phyloP scores from a whole-genome alignment of 352 stramenopile species.

The Pelagophyceae sp. region DNA sequence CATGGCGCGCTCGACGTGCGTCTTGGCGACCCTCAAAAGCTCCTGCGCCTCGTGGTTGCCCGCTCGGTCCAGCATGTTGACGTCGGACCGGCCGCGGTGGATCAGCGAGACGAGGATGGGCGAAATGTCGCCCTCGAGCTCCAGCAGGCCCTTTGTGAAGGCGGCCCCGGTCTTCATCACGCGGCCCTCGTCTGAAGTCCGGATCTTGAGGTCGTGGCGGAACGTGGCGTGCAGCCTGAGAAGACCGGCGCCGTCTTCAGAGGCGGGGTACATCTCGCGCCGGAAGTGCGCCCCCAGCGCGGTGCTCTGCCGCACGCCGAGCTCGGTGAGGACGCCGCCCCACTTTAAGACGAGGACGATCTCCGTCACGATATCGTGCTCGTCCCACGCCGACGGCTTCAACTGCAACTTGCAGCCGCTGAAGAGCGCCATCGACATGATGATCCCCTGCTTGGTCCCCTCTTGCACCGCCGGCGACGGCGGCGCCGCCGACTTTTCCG shows the following conservation, averaged over 20 bases:
- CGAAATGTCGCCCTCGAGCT: conserved; percentile 96
- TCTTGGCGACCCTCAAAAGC: conserved; percentile 79
- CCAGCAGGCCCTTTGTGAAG: conserved; percentile 96
- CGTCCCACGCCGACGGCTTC: conserved; percentile 62
- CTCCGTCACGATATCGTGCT: conserved; percentile 54
- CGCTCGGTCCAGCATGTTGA: conserved; percentile 95
- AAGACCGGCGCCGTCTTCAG: conserved; percentile 74
- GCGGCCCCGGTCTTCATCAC: conserved; percentile 99
- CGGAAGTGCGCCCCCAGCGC: conserved; percentile 81
- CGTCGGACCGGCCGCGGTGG: conserved; percentile 68
- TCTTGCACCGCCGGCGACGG: too few relatives aligned
- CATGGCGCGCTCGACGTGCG: conserved; percentile 57
- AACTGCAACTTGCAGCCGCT: conserved; percentile 86
- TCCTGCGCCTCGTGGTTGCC: conserved; percentile 93
- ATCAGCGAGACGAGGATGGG: conserved; percentile 94
- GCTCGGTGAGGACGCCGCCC: conserved; percentile 94
- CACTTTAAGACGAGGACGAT: conserved; percentile 99
- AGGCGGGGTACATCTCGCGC: conserved; percentile 57
- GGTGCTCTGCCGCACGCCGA: conserved; percentile 91
- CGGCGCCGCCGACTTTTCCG: conserved; percentile 87
- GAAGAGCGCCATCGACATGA: conserved; percentile 62
- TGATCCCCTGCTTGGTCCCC: too few relatives aligned
- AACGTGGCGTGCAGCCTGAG: conserved; percentile 97
- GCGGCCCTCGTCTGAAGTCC: conserved; percentile 95
- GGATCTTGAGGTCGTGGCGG: conserved; percentile 99